Conservation (phyloP, 345 rosid species). For the Atalantia buxifolia region DNA sequence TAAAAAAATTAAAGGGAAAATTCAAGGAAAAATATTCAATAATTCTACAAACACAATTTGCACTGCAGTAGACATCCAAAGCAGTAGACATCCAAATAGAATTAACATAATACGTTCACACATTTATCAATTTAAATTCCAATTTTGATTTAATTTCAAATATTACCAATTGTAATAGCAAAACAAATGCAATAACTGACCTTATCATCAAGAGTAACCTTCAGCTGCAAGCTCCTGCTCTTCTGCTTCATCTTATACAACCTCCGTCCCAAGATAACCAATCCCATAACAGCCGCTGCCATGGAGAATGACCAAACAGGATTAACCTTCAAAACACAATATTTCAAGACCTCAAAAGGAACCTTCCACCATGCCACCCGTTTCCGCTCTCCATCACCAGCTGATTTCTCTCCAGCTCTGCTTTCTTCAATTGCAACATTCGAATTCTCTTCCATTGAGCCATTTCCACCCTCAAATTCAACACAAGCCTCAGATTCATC, state of each 20-base stretch:
- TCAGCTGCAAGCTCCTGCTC: constrained; percentile 65
- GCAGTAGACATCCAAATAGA: not conserved
- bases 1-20: not conserved
- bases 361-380: constrained; percentile 80
- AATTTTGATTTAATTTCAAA: not conserved
- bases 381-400: constrained; percentile 39
- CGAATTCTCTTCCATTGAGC: constrained; percentile 5
- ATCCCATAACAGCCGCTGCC: constrained; percentile 87
- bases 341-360: constrained; percentile 76
- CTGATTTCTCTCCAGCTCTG: constrained; percentile 26
- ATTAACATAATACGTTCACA: not conserved
- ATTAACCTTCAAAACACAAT: constrained; percentile 63
- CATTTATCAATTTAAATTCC: not conserved
- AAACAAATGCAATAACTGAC: constrained; percentile 33
- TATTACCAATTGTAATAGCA: constrained; percentile 2
- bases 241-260: constrained; percentile 80
- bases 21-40: not conserved
- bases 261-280: constrained; percentile 71
- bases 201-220: constrained; percentile 88
- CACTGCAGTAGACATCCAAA: not conserved
- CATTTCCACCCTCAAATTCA: constrained; percentile 22
- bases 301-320: constrained; percentile 90
- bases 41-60: not conserved
- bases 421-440: constrained; percentile 25
- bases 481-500: constrained; percentile 21